phyloP scores from a whole-genome alignment of 2,329 filamentous ascomycete genomes.

The Tolypocladium ophioglossoides region DNA sequence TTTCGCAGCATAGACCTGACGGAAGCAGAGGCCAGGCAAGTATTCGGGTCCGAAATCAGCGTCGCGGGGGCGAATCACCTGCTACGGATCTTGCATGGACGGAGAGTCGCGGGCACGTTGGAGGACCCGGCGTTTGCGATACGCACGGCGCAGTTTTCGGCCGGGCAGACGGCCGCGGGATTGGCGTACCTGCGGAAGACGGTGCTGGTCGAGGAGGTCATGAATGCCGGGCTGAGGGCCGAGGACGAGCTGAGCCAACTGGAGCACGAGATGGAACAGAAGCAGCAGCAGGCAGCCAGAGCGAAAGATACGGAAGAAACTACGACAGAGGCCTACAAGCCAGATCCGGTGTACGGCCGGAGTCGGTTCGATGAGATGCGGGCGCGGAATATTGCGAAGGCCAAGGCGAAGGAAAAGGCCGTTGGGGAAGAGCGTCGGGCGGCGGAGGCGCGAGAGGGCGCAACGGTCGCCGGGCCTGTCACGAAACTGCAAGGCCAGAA shows the following conservation, averaged over 20 bases:
- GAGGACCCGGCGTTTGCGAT: conserved; percentile 42
- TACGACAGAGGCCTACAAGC: conserved; percentile 12
- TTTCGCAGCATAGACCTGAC: conserved; percentile 42
- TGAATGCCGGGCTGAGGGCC: conserved; percentile 49
- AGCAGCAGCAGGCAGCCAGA: conserved; percentile 10
- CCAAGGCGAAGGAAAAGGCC: conserved; percentile 34
- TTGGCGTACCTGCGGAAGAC: conserved; percentile 44
- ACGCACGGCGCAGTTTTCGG: conserved; percentile 35
- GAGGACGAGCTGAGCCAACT: conserved; percentile 50
- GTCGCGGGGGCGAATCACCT: conserved; percentile 38
- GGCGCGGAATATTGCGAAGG: conserved; percentile 37
- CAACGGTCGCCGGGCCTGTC: conserved; percentile 26
- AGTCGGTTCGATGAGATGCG: conserved; percentile 48
- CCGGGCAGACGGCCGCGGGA: conserved; percentile 31
- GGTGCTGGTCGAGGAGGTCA: conserved; percentile 47
- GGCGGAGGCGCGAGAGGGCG: conserved; percentile 29
- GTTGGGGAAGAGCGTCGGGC: conserved; percentile 29
- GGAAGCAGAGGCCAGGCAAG: conserved; percentile 29
- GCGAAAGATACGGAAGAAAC: conserved; percentile 2
- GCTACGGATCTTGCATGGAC: conserved; percentile 49
- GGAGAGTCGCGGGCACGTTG: conserved; percentile 52
- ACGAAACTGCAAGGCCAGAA: conserved; percentile 26
- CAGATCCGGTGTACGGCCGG: conserved; percentile 45
- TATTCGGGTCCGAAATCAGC: conserved; percentile 41
- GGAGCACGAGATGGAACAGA: conserved; percentile 25